phyloP scores from a whole-genome alignment of 2,329 filamentous ascomycete genomes.

The Colletotrichum scovillei region DNA sequence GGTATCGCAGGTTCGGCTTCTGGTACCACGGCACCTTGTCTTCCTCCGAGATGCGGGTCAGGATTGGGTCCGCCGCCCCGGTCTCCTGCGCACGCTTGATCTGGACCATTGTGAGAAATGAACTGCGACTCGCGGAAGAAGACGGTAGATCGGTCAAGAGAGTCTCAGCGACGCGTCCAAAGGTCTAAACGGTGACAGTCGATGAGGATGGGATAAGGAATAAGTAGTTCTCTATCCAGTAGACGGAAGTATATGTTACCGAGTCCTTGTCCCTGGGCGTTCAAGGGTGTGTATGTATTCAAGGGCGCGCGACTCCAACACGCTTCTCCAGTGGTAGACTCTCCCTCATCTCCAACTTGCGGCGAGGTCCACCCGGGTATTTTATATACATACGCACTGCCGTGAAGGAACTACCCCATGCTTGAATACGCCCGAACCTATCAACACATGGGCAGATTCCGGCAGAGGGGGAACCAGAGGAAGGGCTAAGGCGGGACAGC shows the following conservation, averaged over 20 bases:
- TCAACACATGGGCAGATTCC: neutral
- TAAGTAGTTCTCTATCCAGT: slow-evolving; percentile 4
- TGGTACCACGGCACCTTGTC: slow-evolving; percentile 63
- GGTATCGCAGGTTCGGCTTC: slow-evolving; percentile 67
- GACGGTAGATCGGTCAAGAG: neutral
- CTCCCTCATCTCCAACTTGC: neutral
- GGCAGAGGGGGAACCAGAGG: neutral
- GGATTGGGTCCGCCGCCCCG: slow-evolving; percentile 42
- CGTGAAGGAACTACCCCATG: slow-evolving; percentile 1
- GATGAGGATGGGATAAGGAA: neutral
- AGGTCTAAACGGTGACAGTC: neutral
- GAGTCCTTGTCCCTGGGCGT: neutral
- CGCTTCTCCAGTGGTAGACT: neutral
- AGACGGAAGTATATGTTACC: slow-evolving; percentile 23
- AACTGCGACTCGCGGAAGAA: neutral
- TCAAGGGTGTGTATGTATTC: neutral
- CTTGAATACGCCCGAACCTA: neutral
- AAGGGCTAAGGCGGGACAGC: slow-evolving; percentile 27
- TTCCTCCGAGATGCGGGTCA: slow-evolving; percentile 46
- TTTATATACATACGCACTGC: slow-evolving; percentile 15
- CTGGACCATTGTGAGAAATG: slow-evolving; percentile 20
- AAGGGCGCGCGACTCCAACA: neutral
- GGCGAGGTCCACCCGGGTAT: slow-evolving; percentile 12
- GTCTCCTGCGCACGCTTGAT: slow-evolving; percentile 30
- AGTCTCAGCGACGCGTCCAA: neutral